These are phyloP conservation scores for Lophiostoma macrostomum DNA, from an alignment of 495 filamentous ascomycete species.

Conservation along the genomic window DNA sequence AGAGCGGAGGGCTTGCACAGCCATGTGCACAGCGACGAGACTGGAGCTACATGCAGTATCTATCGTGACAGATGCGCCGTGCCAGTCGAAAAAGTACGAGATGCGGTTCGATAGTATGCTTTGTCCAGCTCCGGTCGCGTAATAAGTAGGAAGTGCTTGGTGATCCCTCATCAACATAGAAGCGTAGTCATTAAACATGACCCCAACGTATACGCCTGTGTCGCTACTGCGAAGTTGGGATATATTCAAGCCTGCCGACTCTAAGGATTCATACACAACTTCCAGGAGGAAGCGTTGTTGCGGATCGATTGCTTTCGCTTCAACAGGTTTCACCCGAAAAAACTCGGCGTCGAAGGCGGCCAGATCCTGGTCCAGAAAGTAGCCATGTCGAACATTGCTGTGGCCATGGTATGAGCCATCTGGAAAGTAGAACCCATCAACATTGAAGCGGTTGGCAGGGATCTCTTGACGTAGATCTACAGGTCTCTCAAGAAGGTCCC, in stretches of 20 bases:
- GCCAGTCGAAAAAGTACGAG: slow-evolving; percentile 22
- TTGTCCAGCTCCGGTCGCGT: slow-evolving; percentile 5
- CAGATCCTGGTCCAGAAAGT: slow-evolving; percentile 8
- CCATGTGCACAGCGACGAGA: slow-evolving; percentile 21
- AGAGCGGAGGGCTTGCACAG: slow-evolving; percentile 1
- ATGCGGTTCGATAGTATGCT: slow-evolving; percentile 17
- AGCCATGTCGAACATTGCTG: neutral
- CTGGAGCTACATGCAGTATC: slow-evolving; percentile 25
- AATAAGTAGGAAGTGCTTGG: neutral
- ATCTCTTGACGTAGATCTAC: neutral
- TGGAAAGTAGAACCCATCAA: neutral
- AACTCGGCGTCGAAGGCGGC: slow-evolving; percentile 1
- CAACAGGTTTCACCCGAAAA: slow-evolving; percentile 3
- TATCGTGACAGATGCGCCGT: slow-evolving; percentile 17
- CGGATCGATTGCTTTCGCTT: slow-evolving; percentile 6
- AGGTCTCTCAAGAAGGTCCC: neutral
- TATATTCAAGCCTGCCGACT: slow-evolving; percentile 4
- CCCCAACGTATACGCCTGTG: slow-evolving; percentile 5
- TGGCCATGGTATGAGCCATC: neutral
- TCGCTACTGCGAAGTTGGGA: neutral
- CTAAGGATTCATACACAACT: slow-evolving; percentile 7
- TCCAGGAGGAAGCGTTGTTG: slow-evolving; percentile 19
- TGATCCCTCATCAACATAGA: neutral
- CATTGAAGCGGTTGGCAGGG: neutral
- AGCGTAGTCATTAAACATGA: slow-evolving; percentile 6